Percentiles rank a stretch among this genome's conserved stretches.
Evolutionary conservation across 345 rosid species (phyloP).

Genomic region (Limnanthes douglasii): DNA sequence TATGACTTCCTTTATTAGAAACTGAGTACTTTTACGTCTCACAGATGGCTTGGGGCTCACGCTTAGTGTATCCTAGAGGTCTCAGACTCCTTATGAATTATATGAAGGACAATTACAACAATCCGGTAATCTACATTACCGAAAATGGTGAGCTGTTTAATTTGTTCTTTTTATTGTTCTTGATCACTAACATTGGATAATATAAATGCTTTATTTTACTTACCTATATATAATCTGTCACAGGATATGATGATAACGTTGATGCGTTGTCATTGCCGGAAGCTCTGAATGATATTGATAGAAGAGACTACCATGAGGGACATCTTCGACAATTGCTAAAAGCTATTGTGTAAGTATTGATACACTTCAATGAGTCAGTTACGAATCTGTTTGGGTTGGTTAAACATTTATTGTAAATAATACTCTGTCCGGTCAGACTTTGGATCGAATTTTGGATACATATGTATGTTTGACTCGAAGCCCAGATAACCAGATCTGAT

Average conservation of each 20-base stretch:
- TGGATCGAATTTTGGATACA: background rate
- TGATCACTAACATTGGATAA: background rate
- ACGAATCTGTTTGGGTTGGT: no score
- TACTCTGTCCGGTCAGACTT: constrained; percentile 1
- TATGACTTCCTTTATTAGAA: background rate
- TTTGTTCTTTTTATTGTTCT: background rate
- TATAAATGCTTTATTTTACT: background rate
- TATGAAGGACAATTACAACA: constrained; percentile 16
- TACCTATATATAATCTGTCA: background rate
- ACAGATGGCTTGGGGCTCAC: constrained; percentile 25
- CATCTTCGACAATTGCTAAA: constrained; percentile 16
- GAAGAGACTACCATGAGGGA: constrained; percentile 12
- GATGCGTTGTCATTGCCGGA: constrained; percentile 14
- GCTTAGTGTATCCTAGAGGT: constrained; percentile 14
- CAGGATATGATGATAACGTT: constrained; percentile 12
- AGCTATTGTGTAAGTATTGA: constrained; percentile 20
- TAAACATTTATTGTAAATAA: no score
- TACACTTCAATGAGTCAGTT: no score
- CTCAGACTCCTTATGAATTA: constrained; percentile 14
- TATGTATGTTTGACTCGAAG: background rate
- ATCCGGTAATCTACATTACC: constrained; percentile 15
- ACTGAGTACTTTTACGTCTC: no score
- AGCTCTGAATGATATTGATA: constrained; percentile 10
- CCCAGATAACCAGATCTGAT: no score
- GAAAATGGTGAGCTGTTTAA: constrained; percentile 17